Evolutionary conservation across 352 stramenopile species (phyloP).

Genomic region (Phytophthora niederhauseri): DNA sequence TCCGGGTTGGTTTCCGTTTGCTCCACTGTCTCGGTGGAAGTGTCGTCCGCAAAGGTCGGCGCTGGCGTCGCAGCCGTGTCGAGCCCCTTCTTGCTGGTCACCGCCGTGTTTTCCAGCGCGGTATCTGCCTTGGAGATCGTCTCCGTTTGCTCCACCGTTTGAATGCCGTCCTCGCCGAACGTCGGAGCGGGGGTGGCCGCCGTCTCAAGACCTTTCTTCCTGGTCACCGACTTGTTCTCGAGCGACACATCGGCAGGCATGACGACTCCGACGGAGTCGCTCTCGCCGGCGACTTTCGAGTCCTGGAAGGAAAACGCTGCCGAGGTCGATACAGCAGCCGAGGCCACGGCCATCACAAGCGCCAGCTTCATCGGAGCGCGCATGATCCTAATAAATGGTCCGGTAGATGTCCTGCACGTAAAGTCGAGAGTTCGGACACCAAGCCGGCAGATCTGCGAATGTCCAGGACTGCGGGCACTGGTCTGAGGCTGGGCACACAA

Average conservation of each 20-base stretch:
- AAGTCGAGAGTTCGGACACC: conserved; percentile 29
- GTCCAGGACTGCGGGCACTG: conserved; percentile 2
- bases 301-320: conserved; percentile 31
- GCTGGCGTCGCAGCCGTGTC: conserved; percentile 26
- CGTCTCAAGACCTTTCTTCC: conserved; percentile 21
- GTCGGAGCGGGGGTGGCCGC: conserved; percentile 18
- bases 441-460: conserved; percentile 32
- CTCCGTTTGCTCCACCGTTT: conserved; percentile 11
- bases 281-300: conserved; percentile 29
- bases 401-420: neutral
- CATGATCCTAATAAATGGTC: conserved; percentile 12
- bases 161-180: conserved; percentile 13
- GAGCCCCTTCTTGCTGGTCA: conserved; percentile 23
- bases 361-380: conserved; percentile 33
- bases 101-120: conserved; percentile 8
- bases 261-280: conserved; percentile 33
- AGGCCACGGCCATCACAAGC: conserved; percentile 32
- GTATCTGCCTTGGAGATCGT: conserved; percentile 18
- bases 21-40: conserved; percentile 19
- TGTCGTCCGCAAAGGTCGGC: conserved; percentile 27
- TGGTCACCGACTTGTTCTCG: conserved; percentile 23
- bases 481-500: conserved; percentile 29
- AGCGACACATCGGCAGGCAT: conserved; percentile 23
- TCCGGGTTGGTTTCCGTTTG: conserved; percentile 28
- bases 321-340: conserved; percentile 23